A percentile compares a stretch with the other conserved stretches of the same genome.
Evolutionary conservation across 257 asterid species (phyloP).

Genomic region (Capsicum pubescens): DNA sequence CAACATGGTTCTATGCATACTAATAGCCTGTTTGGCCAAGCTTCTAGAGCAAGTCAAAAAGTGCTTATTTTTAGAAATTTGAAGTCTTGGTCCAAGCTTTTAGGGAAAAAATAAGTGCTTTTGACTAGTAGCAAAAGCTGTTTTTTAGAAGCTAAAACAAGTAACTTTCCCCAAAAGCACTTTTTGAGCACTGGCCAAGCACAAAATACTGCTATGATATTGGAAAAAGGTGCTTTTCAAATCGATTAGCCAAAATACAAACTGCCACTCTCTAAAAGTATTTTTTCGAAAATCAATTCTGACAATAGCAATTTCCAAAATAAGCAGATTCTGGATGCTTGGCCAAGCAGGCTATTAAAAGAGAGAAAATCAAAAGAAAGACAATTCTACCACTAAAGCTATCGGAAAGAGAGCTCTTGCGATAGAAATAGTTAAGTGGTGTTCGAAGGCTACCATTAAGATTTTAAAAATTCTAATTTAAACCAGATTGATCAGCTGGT

Average conservation of each 20-base stretch:
- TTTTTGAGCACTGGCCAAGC: neutral
- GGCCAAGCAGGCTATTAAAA: neutral
- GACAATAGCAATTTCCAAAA: neutral
- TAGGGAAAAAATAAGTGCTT: neutral
- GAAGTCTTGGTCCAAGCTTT: neutral
- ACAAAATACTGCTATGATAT: neutral
- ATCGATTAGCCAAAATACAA: neutral
- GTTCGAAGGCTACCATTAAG: neutral
- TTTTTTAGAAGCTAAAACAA: neutral
- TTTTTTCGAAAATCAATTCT: neutral
- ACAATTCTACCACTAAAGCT: neutral
- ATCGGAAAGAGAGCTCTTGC: neutral
- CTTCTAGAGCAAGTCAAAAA: neutral
- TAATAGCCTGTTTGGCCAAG: neutral
- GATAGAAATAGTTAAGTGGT: constrained; percentile 6
- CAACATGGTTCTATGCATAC: neutral
- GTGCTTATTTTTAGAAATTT: neutral
- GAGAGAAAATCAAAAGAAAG: neutral
- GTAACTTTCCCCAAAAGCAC: neutral
- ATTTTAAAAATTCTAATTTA: neutral
- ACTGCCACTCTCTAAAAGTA: neutral
- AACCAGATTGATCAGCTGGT: neutral
- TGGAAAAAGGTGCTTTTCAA: neutral
- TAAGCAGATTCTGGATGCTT: constrained; percentile 11
- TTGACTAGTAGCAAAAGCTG: neutral